phyloP scores from a whole-genome alignment of 2,329 filamentous ascomycete genomes.

The Alternaria conjuncta region DNA sequence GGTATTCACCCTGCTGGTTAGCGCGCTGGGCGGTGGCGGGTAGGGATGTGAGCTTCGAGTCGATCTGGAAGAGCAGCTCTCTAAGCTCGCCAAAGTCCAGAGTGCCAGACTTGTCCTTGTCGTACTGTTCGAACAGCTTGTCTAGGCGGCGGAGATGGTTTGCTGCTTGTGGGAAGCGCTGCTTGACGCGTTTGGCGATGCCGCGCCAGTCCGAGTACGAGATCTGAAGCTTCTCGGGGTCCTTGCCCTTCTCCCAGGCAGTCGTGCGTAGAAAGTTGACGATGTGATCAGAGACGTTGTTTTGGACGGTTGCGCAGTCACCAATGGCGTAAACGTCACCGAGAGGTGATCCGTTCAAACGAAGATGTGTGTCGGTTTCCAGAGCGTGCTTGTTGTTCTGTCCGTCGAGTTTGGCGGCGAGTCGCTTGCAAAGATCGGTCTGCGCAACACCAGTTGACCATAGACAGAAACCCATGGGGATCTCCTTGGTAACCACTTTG shows the following conservation, averaged over 20 bases:
- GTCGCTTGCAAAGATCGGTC: conserved; percentile 75
- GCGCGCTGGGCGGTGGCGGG: conserved; percentile 96
- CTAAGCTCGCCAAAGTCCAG: conserved; percentile 92
- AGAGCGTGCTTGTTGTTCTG: conserved; percentile 92
- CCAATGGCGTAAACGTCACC: conserved; percentile 97
- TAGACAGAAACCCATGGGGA: conserved; percentile 93
- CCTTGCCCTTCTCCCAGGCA: conserved; percentile 89
- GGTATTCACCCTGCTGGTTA: conserved; percentile 92
- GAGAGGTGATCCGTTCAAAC: conserved; percentile 83
- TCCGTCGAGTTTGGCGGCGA: conserved; percentile 76
- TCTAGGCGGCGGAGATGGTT: conserved; percentile 88
- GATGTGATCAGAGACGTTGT: conserved; percentile 92
- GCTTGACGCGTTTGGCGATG: conserved; percentile 82
- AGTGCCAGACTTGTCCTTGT: conserved; percentile 90
- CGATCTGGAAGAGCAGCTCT: conserved; percentile 89
- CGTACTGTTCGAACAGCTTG: conserved; percentile 88
- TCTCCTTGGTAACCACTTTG: conserved; percentile 81
- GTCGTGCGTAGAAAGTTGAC: conserved; percentile 86
- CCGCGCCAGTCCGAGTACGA: conserved; percentile 87
- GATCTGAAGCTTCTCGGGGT: conserved; percentile 86
- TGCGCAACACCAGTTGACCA: conserved; percentile 97
- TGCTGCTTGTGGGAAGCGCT: conserved; percentile 87
- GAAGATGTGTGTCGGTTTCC: conserved; percentile 92
- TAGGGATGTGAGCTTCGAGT: conserved; percentile 90
- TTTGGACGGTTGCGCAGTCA: conserved; percentile 95